Evolutionary conservation across 192 early-diverging fungal species (phyloP).

Genomic region (Backusella westeae): DNA sequence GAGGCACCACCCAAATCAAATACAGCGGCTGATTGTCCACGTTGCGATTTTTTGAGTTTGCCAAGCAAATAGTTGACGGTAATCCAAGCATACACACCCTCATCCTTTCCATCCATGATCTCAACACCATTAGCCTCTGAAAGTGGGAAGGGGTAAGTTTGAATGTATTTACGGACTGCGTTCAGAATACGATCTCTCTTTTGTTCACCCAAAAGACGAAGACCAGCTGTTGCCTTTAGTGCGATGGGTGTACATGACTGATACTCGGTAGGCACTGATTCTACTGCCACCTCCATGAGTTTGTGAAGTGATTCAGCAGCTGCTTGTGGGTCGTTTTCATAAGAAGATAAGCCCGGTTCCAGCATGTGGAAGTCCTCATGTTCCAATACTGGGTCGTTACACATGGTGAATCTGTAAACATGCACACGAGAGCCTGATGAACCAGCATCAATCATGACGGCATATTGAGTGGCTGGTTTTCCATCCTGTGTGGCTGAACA

Average conservation of each 20-base stretch:
- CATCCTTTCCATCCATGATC: conserved; percentile 94
- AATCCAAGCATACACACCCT: conserved; percentile 97
- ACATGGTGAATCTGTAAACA: conserved; percentile 95
- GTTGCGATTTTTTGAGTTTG: conserved; percentile 32
- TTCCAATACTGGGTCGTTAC: conserved; percentile 79
- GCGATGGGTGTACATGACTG: conserved; percentile 89
- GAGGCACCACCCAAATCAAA: conserved; percentile 97
- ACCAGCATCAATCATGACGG: conserved; percentile 94
- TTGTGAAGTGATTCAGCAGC: conserved; percentile 82
- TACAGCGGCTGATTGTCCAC: conserved; percentile 76
- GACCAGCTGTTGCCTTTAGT: conserved; percentile 95
- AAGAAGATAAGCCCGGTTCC: conserved; percentile 84
- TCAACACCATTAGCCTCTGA: conserved; percentile 71
- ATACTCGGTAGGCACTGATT: conserved; percentile 54
- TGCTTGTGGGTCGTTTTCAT: conserved; percentile 60
- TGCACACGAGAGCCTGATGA: conserved; percentile 98
- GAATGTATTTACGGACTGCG: conserved; percentile 66
- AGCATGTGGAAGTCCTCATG: conserved; percentile 87
- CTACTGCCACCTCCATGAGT: conserved; percentile 72
- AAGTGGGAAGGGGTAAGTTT: conserved; percentile 81
- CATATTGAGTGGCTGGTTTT: conserved; percentile 81
- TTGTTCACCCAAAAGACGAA: conserved; percentile 74
- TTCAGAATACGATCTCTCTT: conserved; percentile 76
- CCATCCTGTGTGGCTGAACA: conserved; percentile 32
- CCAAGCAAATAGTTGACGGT: conserved; percentile 93